Evolutionary conservation across 148 eudicot species (phyloP).

Genomic region (Rhododendron vialii): DNA sequence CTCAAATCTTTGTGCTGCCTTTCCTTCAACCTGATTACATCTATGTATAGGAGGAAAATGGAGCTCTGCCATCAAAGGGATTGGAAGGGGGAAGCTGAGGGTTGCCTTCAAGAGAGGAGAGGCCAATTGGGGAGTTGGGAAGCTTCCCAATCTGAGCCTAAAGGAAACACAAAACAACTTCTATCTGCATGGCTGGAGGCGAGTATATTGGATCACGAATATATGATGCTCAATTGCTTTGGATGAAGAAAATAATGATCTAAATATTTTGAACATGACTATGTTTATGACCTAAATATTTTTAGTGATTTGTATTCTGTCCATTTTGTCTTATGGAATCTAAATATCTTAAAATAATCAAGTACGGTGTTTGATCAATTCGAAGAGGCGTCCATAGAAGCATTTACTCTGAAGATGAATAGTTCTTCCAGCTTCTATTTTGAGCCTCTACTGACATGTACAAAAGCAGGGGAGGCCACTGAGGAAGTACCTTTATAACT

Average conservation of each 20-base stretch:
- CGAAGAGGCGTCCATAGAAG: background rate
- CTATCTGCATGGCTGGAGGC: background rate
- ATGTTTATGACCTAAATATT: background rate
- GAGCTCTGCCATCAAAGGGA: background rate
- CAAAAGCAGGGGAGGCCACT: background rate
- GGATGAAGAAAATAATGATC: background rate
- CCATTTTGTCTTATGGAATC: background rate
- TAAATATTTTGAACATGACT: background rate
- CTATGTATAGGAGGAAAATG: background rate
- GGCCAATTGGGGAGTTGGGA: background rate
- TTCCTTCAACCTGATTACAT: background rate
- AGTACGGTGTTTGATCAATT: background rate
- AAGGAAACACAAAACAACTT: background rate
- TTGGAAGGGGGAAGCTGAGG: background rate
- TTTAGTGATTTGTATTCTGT: background rate
- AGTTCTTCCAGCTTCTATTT: background rate
- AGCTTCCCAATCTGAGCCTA: background rate
- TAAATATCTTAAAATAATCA: background rate
- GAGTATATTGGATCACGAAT: background rate
- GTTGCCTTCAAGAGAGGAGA: background rate
- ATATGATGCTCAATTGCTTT: background rate
- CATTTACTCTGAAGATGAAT: background rate
- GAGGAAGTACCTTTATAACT: background rate
- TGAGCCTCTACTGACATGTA: background rate
- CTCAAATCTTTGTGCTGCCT: background rate